Conservation (phyloP, 1,284 basidiomycete genomes). For the Ustilago xerochloae region DNA sequence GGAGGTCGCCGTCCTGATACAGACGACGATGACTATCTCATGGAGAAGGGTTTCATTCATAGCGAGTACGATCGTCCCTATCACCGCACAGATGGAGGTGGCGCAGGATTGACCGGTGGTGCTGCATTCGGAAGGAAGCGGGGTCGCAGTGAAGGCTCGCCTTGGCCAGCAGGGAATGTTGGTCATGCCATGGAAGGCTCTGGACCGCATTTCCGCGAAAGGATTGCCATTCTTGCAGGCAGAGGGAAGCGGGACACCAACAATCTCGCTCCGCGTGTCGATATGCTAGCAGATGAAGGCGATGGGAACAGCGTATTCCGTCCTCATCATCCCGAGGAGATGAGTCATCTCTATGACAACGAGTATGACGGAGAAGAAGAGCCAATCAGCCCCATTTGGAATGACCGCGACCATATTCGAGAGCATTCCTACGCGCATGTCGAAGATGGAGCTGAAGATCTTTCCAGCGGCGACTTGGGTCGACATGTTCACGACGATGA, state of each 20-base stretch:
- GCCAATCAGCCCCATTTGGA: constrained; percentile 14
- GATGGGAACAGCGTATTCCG: constrained; percentile 38
- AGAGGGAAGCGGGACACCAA: constrained; percentile 33
- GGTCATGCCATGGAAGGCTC: constrained; percentile 62
- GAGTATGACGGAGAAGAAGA: constrained; percentile 44
- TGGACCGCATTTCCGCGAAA: constrained; percentile 54
- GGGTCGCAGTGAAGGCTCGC: constrained; percentile 17
- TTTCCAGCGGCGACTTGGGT: constrained; percentile 39
- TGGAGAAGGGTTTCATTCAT: constrained; percentile 45
- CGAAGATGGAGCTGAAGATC: constrained; percentile 29
- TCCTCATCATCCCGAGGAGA: neutral
- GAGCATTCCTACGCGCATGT: constrained; percentile 38
- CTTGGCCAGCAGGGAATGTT: constrained; percentile 50
- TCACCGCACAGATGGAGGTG: constrained; percentile 16
- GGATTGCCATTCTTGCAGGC: constrained; percentile 57
- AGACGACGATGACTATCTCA: constrained; percentile 41
- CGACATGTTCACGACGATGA: constrained; percentile 13
- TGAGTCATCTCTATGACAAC: constrained; percentile 9
- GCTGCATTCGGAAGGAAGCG: constrained; percentile 22
- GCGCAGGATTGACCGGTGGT: constrained; percentile 15
- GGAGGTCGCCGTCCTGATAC: constrained; percentile 17
- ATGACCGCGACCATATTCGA: constrained; percentile 15
- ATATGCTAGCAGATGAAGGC: constrained; percentile 65
- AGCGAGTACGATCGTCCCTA: constrained; percentile 37
- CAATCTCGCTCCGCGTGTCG: constrained; percentile 50